Base-by-base conservation (phyloP, 2,329 filamentous ascomycete species). In the Pseudogymnoascus sp. region DNA sequence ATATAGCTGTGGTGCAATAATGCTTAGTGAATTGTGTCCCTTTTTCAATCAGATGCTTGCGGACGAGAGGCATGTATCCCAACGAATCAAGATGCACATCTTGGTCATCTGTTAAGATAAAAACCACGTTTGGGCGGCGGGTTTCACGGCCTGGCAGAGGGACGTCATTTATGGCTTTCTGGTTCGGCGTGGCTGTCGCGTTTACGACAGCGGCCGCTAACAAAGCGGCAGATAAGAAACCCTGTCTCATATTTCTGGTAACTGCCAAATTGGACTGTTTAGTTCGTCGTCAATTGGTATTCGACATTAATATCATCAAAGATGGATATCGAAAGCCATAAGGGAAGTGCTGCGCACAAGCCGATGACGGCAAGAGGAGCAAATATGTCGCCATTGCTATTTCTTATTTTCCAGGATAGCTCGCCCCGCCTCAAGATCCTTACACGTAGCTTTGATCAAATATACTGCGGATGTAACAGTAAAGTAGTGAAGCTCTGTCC, bases 21-120 rank as follows among this genome's bases (percentile, higher is more conserved):
- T 87, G 85, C 47, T 80, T 79, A 62, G 77, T 76, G 67, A 81
- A 87, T 9, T 78, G 78, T 0, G 82, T 83, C 0, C 84, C 85
- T 62, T 84, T 72, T n/a, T 82, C 76, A 26, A 77, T 75, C 13
- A 87, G 72, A 65, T 85, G 79, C 67, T 83, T 80, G 64, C 82
- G 76, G 2, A 86, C 74, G 7, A 79, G 72, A 0, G 82, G 83
- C 73, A 84, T 82, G 68, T 86, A 86, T 15, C 81, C 76, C 1
- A 87, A 67, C 0, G 85, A 87, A 60, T 83, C 74, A 68, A 88
- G 74, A 67, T 84, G 81, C 3, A 85, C 71, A 70, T 88, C 85
- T 71, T 88, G 86, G 68, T 88, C 85, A 69, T 88, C 86, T 0
- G 84, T 86, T 42, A 88, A 75, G 65, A 88, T 80, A 67, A 88